These are phyloP conservation scores for Monilinia aucupariae DNA, from an alignment of 2,329 filamentous ascomycete genomes.

Conservation along the genomic window DNA sequence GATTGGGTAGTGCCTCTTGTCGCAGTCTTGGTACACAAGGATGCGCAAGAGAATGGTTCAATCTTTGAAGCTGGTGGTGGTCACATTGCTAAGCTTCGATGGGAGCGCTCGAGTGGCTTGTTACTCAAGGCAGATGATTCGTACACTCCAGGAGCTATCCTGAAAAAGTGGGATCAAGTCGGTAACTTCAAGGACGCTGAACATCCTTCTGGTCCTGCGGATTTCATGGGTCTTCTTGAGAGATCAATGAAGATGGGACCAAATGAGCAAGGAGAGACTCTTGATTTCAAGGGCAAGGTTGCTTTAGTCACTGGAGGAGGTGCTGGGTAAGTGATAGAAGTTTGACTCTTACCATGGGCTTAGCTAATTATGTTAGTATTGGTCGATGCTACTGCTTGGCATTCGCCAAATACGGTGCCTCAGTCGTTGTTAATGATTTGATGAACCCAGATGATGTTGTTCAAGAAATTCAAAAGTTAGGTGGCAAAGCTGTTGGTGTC, in stretches of 20 bases:
- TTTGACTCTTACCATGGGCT: background rate
- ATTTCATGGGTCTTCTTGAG: slow-evolving; percentile 83
- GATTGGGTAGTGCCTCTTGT: slow-evolving; percentile 95
- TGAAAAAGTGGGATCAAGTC: slow-evolving; percentile 85
- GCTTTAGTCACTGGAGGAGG: slow-evolving; percentile 84
- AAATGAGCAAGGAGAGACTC: slow-evolving; percentile 65
- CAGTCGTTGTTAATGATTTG: slow-evolving; percentile 94
- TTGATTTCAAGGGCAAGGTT: slow-evolving; percentile 80
- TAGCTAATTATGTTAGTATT: slow-evolving; percentile 49
- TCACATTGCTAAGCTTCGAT: slow-evolving; percentile 86
- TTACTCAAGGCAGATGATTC: slow-evolving; percentile 83
- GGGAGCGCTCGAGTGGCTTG: slow-evolving; percentile 87
- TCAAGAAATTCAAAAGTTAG: slow-evolving; percentile 82
- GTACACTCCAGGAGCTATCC: slow-evolving; percentile 80
- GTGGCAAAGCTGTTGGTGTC: slow-evolving; percentile 85
- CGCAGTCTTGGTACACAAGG: slow-evolving; percentile 79
- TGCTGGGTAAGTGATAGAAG: slow-evolving; percentile 52
- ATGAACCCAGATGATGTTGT: slow-evolving; percentile 86
- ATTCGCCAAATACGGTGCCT: slow-evolving; percentile 77
- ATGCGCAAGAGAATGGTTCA: slow-evolving; percentile 73
- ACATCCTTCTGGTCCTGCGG: slow-evolving; percentile 77
- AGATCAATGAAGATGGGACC: slow-evolving; percentile 71
- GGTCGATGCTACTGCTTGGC: slow-evolving; percentile 85
- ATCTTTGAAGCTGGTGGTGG: slow-evolving; percentile 95
- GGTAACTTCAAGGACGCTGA: slow-evolving; percentile 79